A percentile compares a stretch with the other conserved stretches of the same genome.
phyloP scores from a whole-genome alignment of 768 basidiomycete genomes.

The Fomitopsis pulvina region DNA sequence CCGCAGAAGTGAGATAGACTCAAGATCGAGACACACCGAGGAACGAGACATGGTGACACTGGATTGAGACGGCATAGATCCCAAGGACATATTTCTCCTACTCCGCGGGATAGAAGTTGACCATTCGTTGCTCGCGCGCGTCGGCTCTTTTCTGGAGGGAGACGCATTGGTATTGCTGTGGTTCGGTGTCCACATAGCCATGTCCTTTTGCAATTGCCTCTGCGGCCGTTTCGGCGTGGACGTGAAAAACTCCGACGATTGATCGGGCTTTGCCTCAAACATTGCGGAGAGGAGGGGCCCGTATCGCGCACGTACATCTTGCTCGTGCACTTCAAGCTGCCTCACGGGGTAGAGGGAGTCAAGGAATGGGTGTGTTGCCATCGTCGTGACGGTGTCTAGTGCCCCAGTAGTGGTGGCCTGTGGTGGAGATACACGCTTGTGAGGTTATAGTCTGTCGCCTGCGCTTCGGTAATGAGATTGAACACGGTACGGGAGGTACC shows the following conservation, averaged over 20 bases:
- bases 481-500: too few species aligned
- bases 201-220: background rate
- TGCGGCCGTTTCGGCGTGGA: background rate
- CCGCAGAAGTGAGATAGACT: too few species aligned
- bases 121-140: background rate
- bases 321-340: too few species aligned
- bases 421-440: too few species aligned
- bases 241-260: background rate
- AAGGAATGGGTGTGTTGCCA: too few species aligned
- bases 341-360: too few species aligned
- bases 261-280: background rate
- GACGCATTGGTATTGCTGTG: too few species aligned
- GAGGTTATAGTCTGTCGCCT: too few species aligned
- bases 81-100: background rate
- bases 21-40: background rate
- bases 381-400: too few species aligned
- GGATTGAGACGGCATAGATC: background rate
- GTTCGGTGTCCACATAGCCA: background rate
- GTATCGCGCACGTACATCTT: too few species aligned
- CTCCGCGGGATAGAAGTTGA: background rate
- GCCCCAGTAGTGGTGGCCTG: too few species aligned
- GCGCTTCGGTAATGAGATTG: too few species aligned
- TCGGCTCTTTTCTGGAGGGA: background rate
- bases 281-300: background rate
- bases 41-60: background rate